Conservation (phyloP, 2,329 filamentous ascomycete genomes). For the Cercospora sojina region DNA sequence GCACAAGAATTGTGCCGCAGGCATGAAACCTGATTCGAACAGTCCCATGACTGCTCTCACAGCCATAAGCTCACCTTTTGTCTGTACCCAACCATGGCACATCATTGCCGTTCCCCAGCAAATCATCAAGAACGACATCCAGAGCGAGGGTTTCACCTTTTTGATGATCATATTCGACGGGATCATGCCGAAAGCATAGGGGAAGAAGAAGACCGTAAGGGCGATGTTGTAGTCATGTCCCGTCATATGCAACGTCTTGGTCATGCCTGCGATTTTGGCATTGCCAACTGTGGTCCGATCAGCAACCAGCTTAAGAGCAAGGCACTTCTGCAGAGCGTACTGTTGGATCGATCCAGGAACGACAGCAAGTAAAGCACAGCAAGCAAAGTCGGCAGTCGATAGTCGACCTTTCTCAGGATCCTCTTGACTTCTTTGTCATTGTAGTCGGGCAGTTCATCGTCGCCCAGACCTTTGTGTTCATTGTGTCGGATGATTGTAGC, state of each 20-base stretch:
- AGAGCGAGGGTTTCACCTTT: slow-evolving; percentile 41
- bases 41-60: slow-evolving; percentile 30
- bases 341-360: slow-evolving; percentile 36
- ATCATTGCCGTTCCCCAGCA: slow-evolving; percentile 35
- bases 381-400: slow-evolving; percentile 22
- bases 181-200: slow-evolving; percentile 41
- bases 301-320: neutral
- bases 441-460: slow-evolving; percentile 20
- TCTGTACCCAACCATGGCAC: slow-evolving; percentile 36
- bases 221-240: slow-evolving; percentile 44
- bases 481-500: slow-evolving; percentile 12
- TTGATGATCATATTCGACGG: slow-evolving; percentile 45
- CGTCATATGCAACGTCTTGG: slow-evolving; percentile 42
- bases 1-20: slow-evolving; percentile 35
- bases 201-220: slow-evolving; percentile 45
- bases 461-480: slow-evolving; percentile 21
- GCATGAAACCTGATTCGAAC: slow-evolving; percentile 26
- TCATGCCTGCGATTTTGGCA: slow-evolving; percentile 32
- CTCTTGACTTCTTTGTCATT: slow-evolving; percentile 36
- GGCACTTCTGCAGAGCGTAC: slow-evolving; percentile 5
- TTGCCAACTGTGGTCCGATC: slow-evolving; percentile 38
- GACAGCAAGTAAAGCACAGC: slow-evolving; percentile 51
- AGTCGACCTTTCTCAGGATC: slow-evolving; percentile 52
- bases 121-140: slow-evolving; percentile 35
- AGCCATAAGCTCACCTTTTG: slow-evolving; percentile 32